Base-by-base conservation (phyloP, 768 basidiomycete genomes). In the Trametes maxima region DNA sequence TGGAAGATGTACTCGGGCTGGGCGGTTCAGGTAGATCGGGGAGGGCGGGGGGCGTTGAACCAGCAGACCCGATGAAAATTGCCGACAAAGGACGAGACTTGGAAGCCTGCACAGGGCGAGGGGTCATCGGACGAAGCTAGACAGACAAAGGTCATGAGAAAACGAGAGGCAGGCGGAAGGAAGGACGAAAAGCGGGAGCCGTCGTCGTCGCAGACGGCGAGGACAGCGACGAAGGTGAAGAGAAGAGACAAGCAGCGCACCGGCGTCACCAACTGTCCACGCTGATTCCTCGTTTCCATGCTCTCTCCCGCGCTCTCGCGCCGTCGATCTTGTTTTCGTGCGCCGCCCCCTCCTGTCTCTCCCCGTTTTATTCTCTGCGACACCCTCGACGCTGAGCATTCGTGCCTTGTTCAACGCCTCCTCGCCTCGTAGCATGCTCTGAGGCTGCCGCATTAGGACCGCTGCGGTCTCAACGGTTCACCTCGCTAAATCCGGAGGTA, bases 11-110 rank as follows among this genome's bases (percentile, higher is more conserved):
- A 33, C 57, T 55, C 12, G 87, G 86, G 63, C 85, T 88, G n/a
- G 87, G 85, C 3, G 86, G 87, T 63, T 86, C 86, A 51, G 88
- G 88, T 45, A 90, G 80, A 67, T 88, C 86, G 3, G 89, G 89
- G 19, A 89, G 77, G 48, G 77, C 70, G 14, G 79, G 75, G 36
- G 78, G 78, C 49, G 75, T 75, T 66, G 74, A 67, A 65, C 77
- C 76, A 53, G 77, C 70, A 68, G 77, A 73, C 57, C 83, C 82
- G 45, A 85, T 76, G 75, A 81, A 84, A 69, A 86, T 84, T 67
- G 84, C 85, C 63, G 85, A 86, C 74, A 82, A 78, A 72, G 84
- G 84, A 68, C 84, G 84, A 62, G 74, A 76, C 72, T 77, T 78
- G 67, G 74, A 73, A 63, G 75, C 61, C 68, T 74, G 69, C 50